Evolutionary conservation across 345 rosid genomes (phyloP).

Genomic region (Populus simonii): DNA sequence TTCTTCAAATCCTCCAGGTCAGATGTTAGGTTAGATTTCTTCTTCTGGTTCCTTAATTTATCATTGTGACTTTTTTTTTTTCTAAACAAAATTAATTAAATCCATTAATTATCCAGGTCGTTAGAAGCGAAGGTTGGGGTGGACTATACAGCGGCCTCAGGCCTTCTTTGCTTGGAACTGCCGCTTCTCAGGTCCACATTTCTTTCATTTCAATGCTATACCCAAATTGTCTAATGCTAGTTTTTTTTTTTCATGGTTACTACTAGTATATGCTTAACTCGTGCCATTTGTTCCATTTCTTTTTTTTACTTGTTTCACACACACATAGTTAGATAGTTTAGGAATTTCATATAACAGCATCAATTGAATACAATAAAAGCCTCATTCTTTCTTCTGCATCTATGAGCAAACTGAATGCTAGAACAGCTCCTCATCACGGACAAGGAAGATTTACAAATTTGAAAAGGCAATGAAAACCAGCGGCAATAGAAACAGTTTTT

Average conservation of each 20-base stretch:
- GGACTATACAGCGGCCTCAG: slow-evolving; percentile 69
- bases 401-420: too few relatives aligned
- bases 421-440: too few relatives aligned
- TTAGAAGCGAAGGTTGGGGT: slow-evolving; percentile 57
- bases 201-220: not conserved
- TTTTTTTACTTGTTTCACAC: too few relatives aligned
- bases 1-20: slow-evolving; percentile 50
- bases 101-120: slow-evolving; percentile 24
- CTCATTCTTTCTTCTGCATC: too few relatives aligned
- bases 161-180: slow-evolving; percentile 73
- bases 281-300: too few relatives aligned
- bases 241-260: too few relatives aligned
- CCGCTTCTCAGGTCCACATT: slow-evolving; percentile 50
- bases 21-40: not conserved
- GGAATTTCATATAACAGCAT: not conserved
- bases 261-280: too few relatives aligned
- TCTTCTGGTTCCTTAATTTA: not conserved
- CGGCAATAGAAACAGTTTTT: too few relatives aligned
- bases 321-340: not conserved
- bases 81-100: too few relatives aligned
- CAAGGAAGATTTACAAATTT: too few relatives aligned
- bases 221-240: not conserved
- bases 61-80: not conserved
- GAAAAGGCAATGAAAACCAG: too few relatives aligned
- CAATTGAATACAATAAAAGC: not conserved